A percentile compares a stretch with the other conserved stretches of the same genome.
Evolutionary conservation across 2,329 filamentous ascomycete genomes (phyloP).

Genomic region (Metarhizium sp.): DNA sequence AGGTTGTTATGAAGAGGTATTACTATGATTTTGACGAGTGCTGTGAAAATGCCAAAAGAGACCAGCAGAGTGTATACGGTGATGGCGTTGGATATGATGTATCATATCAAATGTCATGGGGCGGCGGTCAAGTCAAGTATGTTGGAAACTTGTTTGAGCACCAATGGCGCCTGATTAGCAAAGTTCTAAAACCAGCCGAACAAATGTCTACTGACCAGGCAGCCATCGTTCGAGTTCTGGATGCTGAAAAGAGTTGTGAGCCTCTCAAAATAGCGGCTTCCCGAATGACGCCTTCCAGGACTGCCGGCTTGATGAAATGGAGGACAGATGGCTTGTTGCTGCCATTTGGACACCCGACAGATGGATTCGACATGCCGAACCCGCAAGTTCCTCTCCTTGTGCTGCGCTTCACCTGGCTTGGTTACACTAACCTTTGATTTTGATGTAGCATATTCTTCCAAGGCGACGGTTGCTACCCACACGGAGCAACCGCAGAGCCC

Average conservation of each 20-base stretch:
- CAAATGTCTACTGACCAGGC: neutral
- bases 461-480: neutral
- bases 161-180: neutral
- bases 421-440: neutral
- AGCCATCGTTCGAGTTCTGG: neutral
- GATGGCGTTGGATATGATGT: no score
- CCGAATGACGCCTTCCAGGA: conserved; percentile 12
- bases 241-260: conserved; percentile 3
- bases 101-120: neutral
- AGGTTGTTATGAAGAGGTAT: neutral
- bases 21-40: neutral
- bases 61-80: no score
- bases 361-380: conserved; percentile 9
- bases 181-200: neutral
- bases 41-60: neutral
- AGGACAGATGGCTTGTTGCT: conserved; percentile 13
- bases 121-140: neutral
- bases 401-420: neutral
- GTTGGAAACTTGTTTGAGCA: neutral
- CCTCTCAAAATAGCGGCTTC: neutral
- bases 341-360: conserved; percentile 13
- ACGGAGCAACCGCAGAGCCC: conserved; percentile 12
- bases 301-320: conserved; percentile 12
- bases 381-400: conserved; percentile 12
- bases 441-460: conserved; percentile 6